Base-by-base conservation (phyloP, 352 stramenopile genomes). In the Pythium dissimile region DNA sequence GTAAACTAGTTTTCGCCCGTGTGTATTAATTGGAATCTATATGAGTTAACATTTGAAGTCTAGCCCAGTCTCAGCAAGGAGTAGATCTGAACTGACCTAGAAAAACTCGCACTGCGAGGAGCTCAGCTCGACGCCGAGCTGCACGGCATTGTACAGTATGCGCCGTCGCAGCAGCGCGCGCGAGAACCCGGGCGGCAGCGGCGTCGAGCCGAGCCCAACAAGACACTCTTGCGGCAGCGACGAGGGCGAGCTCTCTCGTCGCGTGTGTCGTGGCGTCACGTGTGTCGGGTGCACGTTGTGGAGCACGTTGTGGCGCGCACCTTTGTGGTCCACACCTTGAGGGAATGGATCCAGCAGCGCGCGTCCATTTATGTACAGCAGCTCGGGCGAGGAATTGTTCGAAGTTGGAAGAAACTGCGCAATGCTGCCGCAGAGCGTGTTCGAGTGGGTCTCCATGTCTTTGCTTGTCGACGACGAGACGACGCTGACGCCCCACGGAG, bases 351-450 rank as follows among this genome's bases (percentile, higher is more conserved):
- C 75, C 18, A 88, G 41, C 46, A 89, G 49, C 18, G 68, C 72
- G 23, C 75, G 76, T 15, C 77, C 79, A 43, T 84, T 80, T 8
- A 85, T 66, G 48, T 84, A 87, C 3, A 89, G 51, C 16, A 89
- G 56, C 41, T 80, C 35, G 2, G 69, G 49, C 8, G 34, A 16
- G 0, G 50, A 43, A 13, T 55, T 37, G 18, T 64, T 31, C 5
- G 44, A 52, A 0, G n/a, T n/a, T n/a, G 80, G 75, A 11, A 88
- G 32, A 35, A 73, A 89, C 45, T 92, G 82, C 11, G 75, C 73
- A 31, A 89, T 75, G 65, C 68, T 87, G 9, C 82, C 83, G 37
- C 83, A 93, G 0, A 91, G 66, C 7, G 80, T 87, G 32, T 78
- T 63, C 5, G 66, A 47, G 39, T 92, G 80, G 1, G 64, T 47